Evolutionary conservation across 345 rosid genomes (phyloP).

Genomic region (Psidium guajava): DNA sequence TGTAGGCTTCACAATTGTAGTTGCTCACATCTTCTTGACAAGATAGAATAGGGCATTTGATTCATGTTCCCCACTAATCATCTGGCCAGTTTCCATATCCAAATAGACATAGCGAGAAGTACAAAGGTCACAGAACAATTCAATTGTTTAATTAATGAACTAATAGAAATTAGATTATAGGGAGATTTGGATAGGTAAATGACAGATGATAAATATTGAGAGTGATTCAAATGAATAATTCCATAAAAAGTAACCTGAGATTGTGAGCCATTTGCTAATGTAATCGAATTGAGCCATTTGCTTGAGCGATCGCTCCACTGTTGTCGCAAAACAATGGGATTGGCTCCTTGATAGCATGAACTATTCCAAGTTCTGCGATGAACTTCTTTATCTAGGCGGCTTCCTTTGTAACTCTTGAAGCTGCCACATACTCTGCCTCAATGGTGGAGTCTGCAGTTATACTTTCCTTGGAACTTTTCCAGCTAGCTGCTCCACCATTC

Average conservation of each 20-base stretch:
- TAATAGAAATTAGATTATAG: neutral
- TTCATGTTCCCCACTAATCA: neutral
- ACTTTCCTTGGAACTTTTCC: no score
- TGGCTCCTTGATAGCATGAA: no score
- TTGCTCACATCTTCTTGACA: no score
- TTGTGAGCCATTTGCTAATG: neutral
- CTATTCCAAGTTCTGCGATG: no score
- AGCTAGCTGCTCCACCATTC: no score
- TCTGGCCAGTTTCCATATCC: rapidly evolving
- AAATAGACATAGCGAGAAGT: neutral
- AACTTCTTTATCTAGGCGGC: no score
- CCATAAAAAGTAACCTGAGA: neutral
- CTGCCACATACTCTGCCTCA: no score
- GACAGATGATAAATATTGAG: neutral
- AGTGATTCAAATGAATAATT: neutral
- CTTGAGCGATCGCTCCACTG: no score
- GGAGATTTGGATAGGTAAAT: neutral
- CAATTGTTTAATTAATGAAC: neutral
- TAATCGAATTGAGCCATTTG: neutral
- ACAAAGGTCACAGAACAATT: neutral
- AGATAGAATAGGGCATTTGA: rapidly evolving
- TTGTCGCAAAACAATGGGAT: no score
- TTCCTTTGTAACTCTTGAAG: no score
- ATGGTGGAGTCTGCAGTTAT: no score
- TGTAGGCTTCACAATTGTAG: no score